Percentiles rank a stretch among this genome's conserved stretches.
Evolutionary conservation across 352 stramenopile genomes (phyloP).

Genomic region (Aphanomyces stellatus): DNA sequence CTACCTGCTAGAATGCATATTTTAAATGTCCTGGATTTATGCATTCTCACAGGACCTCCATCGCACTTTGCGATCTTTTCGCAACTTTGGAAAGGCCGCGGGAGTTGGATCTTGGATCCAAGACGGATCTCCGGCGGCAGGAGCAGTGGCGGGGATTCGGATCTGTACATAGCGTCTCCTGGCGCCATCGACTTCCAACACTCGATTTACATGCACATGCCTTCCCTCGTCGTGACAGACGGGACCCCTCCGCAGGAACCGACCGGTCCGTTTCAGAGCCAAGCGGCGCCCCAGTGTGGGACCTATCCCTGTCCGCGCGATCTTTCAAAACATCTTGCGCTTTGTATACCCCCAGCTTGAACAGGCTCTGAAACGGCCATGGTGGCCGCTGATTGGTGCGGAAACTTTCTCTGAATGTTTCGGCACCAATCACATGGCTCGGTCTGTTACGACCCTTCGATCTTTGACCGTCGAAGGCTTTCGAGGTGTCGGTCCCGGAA

Average conservation of each 20-base stretch:
- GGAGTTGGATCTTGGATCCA: background rate
- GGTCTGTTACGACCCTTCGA: slow-evolving; percentile 7
- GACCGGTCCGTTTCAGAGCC: background rate
- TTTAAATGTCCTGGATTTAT: background rate
- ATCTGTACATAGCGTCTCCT: no score
- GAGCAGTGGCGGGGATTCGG: background rate
- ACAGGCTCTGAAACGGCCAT: background rate
- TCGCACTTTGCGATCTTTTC: background rate
- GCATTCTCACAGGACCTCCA: background rate
- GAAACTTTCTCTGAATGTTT: slow-evolving; percentile 10
- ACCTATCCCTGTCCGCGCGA: background rate
- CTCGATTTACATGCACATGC: background rate
- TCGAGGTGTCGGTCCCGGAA: background rate
- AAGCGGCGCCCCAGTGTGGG: background rate
- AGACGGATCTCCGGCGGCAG: no score
- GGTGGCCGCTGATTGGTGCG: background rate
- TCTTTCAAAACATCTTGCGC: background rate
- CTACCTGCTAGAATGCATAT: background rate
- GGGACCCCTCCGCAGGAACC: no score
- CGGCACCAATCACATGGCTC: background rate
- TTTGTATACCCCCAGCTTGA: slow-evolving; percentile 1
- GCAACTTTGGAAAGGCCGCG: no score
- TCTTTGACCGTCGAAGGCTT: slow-evolving; percentile 4
- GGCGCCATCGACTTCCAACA: no score
- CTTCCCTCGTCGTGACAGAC: background rate